A percentile compares a stretch with the other conserved stretches of the same genome.
Conservation (phyloP, 1,284 basidiomycete species). For the Schizophyllum amplum region DNA sequence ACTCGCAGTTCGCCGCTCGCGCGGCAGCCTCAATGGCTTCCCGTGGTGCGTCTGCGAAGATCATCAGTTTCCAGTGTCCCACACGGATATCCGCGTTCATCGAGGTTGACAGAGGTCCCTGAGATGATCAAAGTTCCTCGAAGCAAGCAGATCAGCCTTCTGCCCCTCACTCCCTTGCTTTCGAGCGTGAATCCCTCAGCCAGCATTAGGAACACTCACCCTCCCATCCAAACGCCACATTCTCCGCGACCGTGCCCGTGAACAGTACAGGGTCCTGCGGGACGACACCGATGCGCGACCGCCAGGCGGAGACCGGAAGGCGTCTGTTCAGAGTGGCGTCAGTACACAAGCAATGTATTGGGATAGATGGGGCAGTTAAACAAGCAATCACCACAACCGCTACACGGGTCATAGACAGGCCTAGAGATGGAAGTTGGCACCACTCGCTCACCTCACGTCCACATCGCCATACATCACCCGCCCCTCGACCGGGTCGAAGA, state of each 20-base stretch:
- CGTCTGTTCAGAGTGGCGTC: too few species aligned
- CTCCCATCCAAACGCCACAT: conserved; percentile 85
- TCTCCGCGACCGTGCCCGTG: conserved; percentile 86
- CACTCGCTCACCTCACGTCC: conserved; percentile 43
- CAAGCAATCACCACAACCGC: conserved; percentile 1
- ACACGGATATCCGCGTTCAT: too few species aligned
- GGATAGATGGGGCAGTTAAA: too few species aligned
- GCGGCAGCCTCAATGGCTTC: conserved; percentile 87
- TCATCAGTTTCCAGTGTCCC: too few species aligned
- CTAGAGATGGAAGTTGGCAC: conserved; percentile 7
- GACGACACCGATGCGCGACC: conserved; percentile 80
- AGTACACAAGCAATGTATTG: too few species aligned
- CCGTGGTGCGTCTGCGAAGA: conserved; percentile 47
- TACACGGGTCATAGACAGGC: conserved; percentile 1
- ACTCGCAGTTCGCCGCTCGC: conserved; percentile 89
- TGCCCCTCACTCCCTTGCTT: too few species aligned
- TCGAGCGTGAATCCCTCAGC: too few species aligned
- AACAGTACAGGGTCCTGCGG: conserved; percentile 77
- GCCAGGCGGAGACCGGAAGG: conserved; percentile 81
- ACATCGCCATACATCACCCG: conserved; percentile 74
- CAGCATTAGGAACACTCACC: neutral
- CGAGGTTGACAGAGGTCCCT: too few species aligned
- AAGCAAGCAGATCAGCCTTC: too few species aligned
- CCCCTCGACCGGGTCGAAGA: conserved; percentile 87
- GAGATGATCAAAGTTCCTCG: too few species aligned